phyloP scores from a whole-genome alignment of 805 yeast species.

The Candida ovalis region DNA sequence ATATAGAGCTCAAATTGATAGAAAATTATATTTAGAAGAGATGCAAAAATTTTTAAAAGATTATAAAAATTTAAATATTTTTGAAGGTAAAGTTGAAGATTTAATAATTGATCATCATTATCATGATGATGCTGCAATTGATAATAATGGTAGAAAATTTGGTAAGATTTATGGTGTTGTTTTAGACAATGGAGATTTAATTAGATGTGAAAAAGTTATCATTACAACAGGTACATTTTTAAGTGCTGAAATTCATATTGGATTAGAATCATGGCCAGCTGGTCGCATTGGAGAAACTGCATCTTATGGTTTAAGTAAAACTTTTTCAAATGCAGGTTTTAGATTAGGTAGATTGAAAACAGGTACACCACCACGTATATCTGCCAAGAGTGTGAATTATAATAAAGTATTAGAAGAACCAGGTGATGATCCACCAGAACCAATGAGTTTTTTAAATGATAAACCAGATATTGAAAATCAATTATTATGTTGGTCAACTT shows the following conservation, averaged over 20 bases:
- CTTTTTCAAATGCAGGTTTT: slow-evolving; percentile 75
- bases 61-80: slow-evolving; percentile 54
- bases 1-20: slow-evolving; percentile 93
- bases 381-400: slow-evolving; percentile 68
- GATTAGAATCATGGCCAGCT: slow-evolving; percentile 73
- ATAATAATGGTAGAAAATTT: slow-evolving; percentile 36
- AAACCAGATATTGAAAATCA: slow-evolving; percentile 58
- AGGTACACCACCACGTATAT: slow-evolving; percentile 93
- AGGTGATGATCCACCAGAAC: slow-evolving; percentile 82
- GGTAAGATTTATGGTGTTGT: slow-evolving; percentile 68
- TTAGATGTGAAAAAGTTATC: slow-evolving; percentile 66
- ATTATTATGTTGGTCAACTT: slow-evolving; percentile 69
- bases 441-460: slow-evolving; percentile 85
- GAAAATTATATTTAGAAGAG: slow-evolving; percentile 68
- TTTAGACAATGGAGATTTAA: slow-evolving; percentile 58
- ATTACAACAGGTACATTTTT: slow-evolving; percentile 95
- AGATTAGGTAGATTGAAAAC: slow-evolving; percentile 87
- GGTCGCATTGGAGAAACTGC: slow-evolving; percentile 94
- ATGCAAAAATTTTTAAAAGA: slow-evolving; percentile 67
- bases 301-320: slow-evolving; percentile 81
- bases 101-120: slow-evolving; percentile 53
- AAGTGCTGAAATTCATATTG: slow-evolving; percentile 93
- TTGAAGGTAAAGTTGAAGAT: slow-evolving; percentile 82
- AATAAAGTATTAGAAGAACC: slow-evolving; percentile 58
- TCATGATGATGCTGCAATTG: no score